Evolutionary conservation across 306 rosid species (phyloP), one percentile per base, ranked within the genome.

Genomic region (Pterocarpus macrocarpus): DNA sequence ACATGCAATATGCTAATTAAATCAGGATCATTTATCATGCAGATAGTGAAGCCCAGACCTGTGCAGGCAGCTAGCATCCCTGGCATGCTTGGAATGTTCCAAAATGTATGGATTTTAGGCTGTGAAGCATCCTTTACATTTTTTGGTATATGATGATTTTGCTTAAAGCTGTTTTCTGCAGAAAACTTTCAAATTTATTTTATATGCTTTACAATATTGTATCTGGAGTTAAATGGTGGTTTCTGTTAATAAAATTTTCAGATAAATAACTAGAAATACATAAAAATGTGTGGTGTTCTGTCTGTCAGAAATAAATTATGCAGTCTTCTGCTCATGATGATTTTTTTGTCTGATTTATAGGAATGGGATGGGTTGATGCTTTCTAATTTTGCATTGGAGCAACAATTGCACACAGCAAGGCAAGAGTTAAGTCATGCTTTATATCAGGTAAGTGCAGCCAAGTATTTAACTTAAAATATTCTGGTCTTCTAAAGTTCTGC

Each of bases 1-100:
- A 53, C 12, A 30, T 79, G 73, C 61, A 38, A 5, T 57, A 30
- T 59, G 38, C 78, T 82, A 65, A 82, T 84, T 61, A 49, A 67
- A 39, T 81, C 61, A 62, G 55, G 72, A 71, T 76, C n/a, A 55
- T 43, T 85, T 87, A 38, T 53, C 3, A 14, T 82, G 91, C 97
- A 96, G 99, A 90, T 96, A 77, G 99, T 96, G 88, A 91, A 91
- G 91, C 99, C 99, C 72, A 87, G 98, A 82, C 98, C 98, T 76
- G 87, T 88, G 58, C 99, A 96, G 85, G 98, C 99, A 81, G 99
- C 99, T 80, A 96, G 99, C 85, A 94, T 96, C 67, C 99, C 98
- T 45, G 98, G 99, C 80, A 96, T 96, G 99, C 97, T 96, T 17
- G 97, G 97, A 83, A 92, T 96, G 97, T 94, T 96, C 88, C 98